Evolutionary conservation across 1,139 yeast genomes (phyloP), one percentile per base, ranked within the genome.

Genomic region (Geotrichum australiense): DNA sequence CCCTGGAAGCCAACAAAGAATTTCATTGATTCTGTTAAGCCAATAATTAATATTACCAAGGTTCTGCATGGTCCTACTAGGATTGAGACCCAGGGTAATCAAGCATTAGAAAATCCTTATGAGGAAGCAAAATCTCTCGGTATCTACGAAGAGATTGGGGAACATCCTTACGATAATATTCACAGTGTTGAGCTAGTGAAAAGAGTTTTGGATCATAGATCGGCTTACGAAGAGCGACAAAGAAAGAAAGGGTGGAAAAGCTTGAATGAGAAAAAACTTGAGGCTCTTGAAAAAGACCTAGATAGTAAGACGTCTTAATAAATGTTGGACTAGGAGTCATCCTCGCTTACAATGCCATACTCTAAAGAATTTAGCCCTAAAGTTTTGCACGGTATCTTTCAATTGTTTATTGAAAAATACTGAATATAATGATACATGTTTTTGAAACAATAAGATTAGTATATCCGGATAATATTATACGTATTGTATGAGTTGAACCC

Each of bases 181-280:
- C 73, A 77, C 43, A 78, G 89, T 2, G 74, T 70, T 47, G 73
- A 73, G 40, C 81, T 83, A 50, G 87, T 82, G 12, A 67, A 73
- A 45, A 68, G 94, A 33, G 91, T 83, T 8, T 67, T 83, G 54
- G 65, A 66, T 37, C 77, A 80, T 58, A 71, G 82, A 50, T 71
- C 70, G 42, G 77, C 78, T 12, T 83, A 78, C 57, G 91, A 82
- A 59, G 93, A 80, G 52, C 74, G 94, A 53, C 94, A 83, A 60
- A 68, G 78, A 50, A 74, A 75, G 50, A 83, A 83, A 64, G 91
- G 91, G 5, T 79, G 85, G 81, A 82, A 83, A 63, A 58, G 70
- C 37, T 68, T 62, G 45, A 56, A 60, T 40, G 76, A 71, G 49
- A 54, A 54, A 49, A 50, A 51, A 23, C 49, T 70, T 34, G 55